A percentile compares a stretch with the other conserved stretches of the same genome.
These are phyloP conservation scores for Filosporella fistucella DNA, from an alignment of 495 filamentous ascomycete species.

Conservation along the genomic window DNA sequence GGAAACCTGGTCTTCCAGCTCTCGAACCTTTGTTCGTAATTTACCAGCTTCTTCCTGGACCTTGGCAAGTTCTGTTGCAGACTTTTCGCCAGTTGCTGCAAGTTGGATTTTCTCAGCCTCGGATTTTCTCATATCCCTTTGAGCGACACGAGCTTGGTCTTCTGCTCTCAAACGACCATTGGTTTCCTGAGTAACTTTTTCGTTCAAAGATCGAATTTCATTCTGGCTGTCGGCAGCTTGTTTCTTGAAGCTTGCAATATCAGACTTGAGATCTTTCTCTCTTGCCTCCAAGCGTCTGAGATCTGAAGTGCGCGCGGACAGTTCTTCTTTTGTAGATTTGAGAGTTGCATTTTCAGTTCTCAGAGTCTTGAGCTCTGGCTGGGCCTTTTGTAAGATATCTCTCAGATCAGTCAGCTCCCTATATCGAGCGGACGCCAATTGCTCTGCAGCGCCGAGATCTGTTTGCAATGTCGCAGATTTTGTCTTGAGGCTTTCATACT, in stretches of 20 bases:
- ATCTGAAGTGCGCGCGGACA: conserved; percentile 62
- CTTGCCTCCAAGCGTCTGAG: conserved; percentile 70
- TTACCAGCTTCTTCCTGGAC: conserved; percentile 63
- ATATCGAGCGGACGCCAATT: conserved; percentile 79
- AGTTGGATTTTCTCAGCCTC: conserved; percentile 77
- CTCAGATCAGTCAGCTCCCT: conserved; percentile 80
- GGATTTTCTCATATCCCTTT: conserved; percentile 68
- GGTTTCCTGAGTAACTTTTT: conserved; percentile 70
- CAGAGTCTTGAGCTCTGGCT: conserved; percentile 76
- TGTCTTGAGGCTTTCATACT: conserved; percentile 71
- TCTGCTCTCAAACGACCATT: conserved; percentile 68
- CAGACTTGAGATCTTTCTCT: conserved; percentile 73
- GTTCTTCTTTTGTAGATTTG: conserved; percentile 65
- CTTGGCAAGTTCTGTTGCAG: conserved; percentile 60
- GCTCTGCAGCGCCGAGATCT: conserved; percentile 80
- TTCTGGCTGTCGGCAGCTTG: conserved; percentile 65
- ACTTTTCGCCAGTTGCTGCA: conserved; percentile 64
- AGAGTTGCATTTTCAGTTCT: conserved; percentile 71
- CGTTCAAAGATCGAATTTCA: conserved; percentile 71
- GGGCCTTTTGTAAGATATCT: conserved; percentile 73
- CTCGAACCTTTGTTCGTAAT: conserved; percentile 56
- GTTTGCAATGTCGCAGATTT: conserved; percentile 68
- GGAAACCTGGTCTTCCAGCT: conserved; percentile 66
- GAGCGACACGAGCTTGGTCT: conserved; percentile 63
- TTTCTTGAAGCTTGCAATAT: conserved; percentile 64